A percentile compares a stretch with the other conserved stretches of the same genome.
phyloP scores from a whole-genome alignment of 768 basidiomycete genomes.

The Suillus weaverae region DNA sequence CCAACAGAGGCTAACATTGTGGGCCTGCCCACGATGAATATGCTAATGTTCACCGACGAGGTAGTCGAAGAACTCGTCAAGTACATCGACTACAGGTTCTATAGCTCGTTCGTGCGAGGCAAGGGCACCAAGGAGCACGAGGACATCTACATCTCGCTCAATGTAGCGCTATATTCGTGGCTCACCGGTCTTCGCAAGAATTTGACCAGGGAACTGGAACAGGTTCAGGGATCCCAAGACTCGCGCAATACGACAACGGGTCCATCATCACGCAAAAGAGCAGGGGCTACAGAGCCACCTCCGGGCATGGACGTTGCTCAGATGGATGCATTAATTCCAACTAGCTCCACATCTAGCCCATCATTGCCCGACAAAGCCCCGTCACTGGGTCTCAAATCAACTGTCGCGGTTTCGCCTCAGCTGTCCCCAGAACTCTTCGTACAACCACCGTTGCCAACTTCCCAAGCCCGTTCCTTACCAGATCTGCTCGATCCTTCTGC shows the following conservation, averaged over 20 bases:
- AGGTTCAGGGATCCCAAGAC: conserved; percentile 60
- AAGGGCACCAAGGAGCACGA: conserved; percentile 56
- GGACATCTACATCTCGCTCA: conserved; percentile 84
- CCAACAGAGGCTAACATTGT: conserved; percentile 74
- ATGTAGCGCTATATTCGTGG: conserved; percentile 81
- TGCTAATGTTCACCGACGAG: conserved; percentile 79
- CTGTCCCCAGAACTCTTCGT: neutral
- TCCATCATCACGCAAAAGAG: conserved; percentile 38
- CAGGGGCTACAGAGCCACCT: conserved; percentile 22
- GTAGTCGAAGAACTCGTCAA: conserved; percentile 37
- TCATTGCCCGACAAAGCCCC: neutral
- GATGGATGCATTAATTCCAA: neutral
- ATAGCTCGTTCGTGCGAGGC: conserved; percentile 62
- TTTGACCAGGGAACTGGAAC: conserved; percentile 74
- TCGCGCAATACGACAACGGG: conserved; percentile 43
- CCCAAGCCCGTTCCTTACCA: neutral
- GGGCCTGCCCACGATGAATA: conserved; percentile 78
- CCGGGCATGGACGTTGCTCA: neutral
- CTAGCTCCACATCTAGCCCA: neutral
- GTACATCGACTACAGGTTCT: conserved; percentile 65
- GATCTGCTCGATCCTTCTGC: neutral
- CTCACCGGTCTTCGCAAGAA: conserved; percentile 76
- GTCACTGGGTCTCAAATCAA: neutral
- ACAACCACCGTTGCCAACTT: neutral
- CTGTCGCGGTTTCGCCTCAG: neutral